These are phyloP conservation scores for Oldenlandia corymbosa DNA, from an alignment of 257 asterid species.

Conservation along the genomic window DNA sequence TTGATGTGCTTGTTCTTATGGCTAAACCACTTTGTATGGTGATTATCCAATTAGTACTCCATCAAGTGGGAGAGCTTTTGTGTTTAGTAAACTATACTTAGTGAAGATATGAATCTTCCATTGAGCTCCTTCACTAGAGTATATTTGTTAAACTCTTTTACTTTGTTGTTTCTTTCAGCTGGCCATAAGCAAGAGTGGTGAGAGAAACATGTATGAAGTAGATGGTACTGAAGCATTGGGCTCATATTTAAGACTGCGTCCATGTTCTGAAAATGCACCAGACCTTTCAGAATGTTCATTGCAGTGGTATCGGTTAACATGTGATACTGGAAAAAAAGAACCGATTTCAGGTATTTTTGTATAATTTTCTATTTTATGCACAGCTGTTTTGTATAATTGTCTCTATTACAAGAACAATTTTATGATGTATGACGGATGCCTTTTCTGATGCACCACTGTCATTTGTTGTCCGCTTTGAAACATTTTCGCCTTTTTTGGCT, in stretches of 20 bases:
- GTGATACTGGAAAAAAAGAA: constrained; percentile 64
- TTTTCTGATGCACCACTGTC: background rate
- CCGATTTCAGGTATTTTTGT: constrained; percentile 63
- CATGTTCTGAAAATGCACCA: constrained; percentile 51
- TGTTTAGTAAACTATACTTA: background rate
- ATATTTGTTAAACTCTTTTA: background rate
- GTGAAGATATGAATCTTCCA: background rate
- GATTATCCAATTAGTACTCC: too few species aligned
- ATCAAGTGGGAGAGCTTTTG: background rate
- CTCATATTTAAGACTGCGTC: constrained; percentile 56
- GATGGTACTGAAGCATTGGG: constrained; percentile 82
- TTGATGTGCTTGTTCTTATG: too few species aligned
- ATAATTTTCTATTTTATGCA: background rate
- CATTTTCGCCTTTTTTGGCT: background rate
- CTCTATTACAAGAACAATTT: background rate
- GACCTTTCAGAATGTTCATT: constrained; percentile 56
- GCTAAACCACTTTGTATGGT: too few species aligned
- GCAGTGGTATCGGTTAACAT: constrained; percentile 72
- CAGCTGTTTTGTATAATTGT: background rate
- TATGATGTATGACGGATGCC: constrained; percentile 3
- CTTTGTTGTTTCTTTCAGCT: constrained; percentile 33
- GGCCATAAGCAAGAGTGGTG: constrained; percentile 60
- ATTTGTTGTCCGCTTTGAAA: background rate
- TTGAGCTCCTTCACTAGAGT: background rate
- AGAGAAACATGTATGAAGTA: constrained; percentile 49